Percentiles rank a stretch among this genome's conserved stretches.
Evolutionary conservation across 2,329 filamentous ascomycete species (phyloP).

Genomic region (Talaromyces sp.): DNA sequence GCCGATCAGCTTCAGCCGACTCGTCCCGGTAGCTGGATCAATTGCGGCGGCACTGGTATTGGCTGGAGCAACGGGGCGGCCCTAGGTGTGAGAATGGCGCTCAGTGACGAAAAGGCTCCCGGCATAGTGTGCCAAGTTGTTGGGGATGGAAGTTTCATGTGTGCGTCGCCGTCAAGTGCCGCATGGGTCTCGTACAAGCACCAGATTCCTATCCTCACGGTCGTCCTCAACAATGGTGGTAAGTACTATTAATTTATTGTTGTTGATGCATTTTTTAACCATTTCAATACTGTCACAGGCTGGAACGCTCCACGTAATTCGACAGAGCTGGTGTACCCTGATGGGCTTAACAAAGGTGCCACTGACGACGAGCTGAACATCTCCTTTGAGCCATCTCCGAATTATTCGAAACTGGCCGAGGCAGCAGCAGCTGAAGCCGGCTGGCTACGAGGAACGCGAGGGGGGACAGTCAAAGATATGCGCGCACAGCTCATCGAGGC

Average conservation of each 20-base stretch:
- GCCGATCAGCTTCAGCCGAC: conserved; percentile 3
- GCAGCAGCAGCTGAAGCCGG: not conserved
- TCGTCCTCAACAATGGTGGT: conserved; percentile 7
- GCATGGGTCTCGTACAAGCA: conserved; percentile 4
- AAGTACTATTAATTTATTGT: not conserved
- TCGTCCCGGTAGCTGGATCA: conserved; percentile 2
- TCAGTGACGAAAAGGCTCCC: not conserved
- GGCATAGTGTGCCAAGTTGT: conserved; percentile 8
- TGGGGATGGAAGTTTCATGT: conserved; percentile 10
- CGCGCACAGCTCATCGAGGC: not conserved
- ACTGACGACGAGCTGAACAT: conserved; percentile 6
- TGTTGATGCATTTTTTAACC: not conserved
- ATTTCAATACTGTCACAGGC: not conserved
- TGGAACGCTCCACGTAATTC: conserved; percentile 8
- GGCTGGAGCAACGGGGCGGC: conserved; percentile 4
- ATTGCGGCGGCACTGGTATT: conserved; percentile 2
- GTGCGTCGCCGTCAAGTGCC: not conserved
- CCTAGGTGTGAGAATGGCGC: conserved; percentile 1
- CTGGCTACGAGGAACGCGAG: not conserved
- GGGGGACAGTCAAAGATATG: not conserved
- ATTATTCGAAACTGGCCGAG: conserved; percentile 2
- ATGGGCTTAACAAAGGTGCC: conserved; percentile 4
- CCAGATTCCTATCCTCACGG: conserved; percentile 7
- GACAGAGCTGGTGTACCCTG: conserved; percentile 3
- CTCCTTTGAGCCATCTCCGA: not conserved